phyloP scores from a whole-genome alignment of 345 rosid species.

The Hibiscus trionum region DNA sequence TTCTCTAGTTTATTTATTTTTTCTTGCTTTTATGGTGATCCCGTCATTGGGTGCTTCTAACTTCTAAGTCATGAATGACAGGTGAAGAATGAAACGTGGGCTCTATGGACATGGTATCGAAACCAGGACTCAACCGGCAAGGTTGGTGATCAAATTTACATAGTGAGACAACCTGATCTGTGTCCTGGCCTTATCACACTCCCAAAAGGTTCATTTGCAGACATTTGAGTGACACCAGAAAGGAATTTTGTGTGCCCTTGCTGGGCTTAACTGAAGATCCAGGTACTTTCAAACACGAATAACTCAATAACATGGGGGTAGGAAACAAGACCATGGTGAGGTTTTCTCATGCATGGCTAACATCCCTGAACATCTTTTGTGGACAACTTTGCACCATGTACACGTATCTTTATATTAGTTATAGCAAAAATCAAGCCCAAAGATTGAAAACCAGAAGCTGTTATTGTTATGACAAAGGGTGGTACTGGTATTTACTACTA shows the following conservation, averaged over 20 bases:
- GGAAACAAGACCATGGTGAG: not conserved
- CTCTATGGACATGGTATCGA: slow-evolving; percentile 85
- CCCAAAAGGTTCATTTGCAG: slow-evolving; percentile 11
- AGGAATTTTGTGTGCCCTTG: not conserved
- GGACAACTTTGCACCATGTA: not conserved
- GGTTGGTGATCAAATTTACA: slow-evolving; percentile 74
- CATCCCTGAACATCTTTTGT: not conserved
- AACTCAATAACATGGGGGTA: not conserved
- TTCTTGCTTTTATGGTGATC: not conserved
- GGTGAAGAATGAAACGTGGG: slow-evolving; percentile 84
- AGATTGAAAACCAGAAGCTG: not conserved
- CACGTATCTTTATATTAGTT: not conserved
- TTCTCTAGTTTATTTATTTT: not conserved
- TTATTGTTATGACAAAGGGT: not conserved
- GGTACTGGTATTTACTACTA: not conserved
- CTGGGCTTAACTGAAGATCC: not conserved
- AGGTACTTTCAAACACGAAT: not conserved
- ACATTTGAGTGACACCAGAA: slow-evolving; percentile 5
- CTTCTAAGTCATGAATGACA: slow-evolving; percentile 17
- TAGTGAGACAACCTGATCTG: slow-evolving; percentile 64
- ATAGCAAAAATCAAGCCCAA: not conserved
- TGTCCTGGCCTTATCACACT: slow-evolving; percentile 11
- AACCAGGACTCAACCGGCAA: slow-evolving; percentile 52
- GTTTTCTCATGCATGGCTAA: not conserved
- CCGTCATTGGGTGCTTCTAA: not conserved